Evolutionary conservation across 129 eudicot genomes (phyloP).

Genomic region (Saussurea involucrata): DNA sequence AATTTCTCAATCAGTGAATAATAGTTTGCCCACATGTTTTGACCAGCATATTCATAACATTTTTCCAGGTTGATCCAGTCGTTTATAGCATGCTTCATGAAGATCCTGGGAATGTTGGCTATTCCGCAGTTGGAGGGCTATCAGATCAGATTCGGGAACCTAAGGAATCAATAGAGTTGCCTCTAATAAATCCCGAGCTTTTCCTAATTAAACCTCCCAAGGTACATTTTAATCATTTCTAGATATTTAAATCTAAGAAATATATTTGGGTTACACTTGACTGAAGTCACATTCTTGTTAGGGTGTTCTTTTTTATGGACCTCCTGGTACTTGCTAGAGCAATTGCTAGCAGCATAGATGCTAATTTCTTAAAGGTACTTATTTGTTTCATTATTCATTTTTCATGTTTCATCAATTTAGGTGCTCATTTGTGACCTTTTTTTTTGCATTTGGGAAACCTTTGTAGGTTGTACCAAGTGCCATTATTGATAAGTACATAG

Average conservation of each 20-base stretch:
- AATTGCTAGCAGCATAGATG: slow-evolving; percentile 97
- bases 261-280: slow-evolving; percentile 2
- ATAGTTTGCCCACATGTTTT: not conserved
- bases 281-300: not conserved
- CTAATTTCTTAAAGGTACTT: slow-evolving; percentile 82
- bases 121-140: slow-evolving; percentile 96
- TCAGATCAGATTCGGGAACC: slow-evolving; percentile 96
- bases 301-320: slow-evolving; percentile 99
- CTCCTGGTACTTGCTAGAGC: slow-evolving; percentile 98
- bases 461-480: slow-evolving; percentile 97
- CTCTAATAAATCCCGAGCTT: slow-evolving; percentile 97
- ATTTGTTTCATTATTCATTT: not conserved
- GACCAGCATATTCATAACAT: not conserved
- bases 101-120: slow-evolving; percentile 96
- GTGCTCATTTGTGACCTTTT: not conserved
- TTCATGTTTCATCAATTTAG: not conserved
- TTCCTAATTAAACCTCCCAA: slow-evolving; percentile 94
- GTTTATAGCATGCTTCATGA: slow-evolving; percentile 98
- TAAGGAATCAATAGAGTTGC: slow-evolving; percentile 96
- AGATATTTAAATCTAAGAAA: not conserved
- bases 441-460: not conserved
- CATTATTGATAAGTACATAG: slow-evolving; percentile 91
- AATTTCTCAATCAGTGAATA: not conserved
- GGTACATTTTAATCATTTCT: slow-evolving; percentile 38
- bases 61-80: slow-evolving; percentile 88